phyloP scores from a whole-genome alignment of 306 rosid genomes.

The Coriaria nepalensis region DNA sequence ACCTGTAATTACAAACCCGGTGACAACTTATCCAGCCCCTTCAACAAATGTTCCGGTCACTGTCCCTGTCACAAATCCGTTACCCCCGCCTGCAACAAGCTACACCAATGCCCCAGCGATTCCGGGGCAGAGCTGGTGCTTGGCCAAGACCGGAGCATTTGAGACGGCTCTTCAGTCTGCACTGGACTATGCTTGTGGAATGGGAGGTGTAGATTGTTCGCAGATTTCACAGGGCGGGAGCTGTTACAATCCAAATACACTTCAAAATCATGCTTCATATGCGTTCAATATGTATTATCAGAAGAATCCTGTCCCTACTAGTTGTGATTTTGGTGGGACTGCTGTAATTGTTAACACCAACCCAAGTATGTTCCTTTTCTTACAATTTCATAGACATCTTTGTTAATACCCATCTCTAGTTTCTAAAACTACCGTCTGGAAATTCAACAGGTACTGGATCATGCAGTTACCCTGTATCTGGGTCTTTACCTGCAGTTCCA shows the following conservation, averaged over 20 bases:
- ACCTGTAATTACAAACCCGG: slow-evolving; percentile 46
- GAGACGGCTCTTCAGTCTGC: slow-evolving; percentile 62
- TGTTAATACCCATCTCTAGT: not conserved
- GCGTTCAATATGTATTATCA: slow-evolving; percentile 82
- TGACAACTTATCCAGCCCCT: slow-evolving; percentile 62
- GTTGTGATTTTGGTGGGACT: slow-evolving; percentile 84
- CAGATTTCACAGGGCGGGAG: slow-evolving; percentile 69
- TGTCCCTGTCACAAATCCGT: slow-evolving; percentile 32
- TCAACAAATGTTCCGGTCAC: slow-evolving; percentile 30
- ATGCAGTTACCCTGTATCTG: slow-evolving; percentile 10
- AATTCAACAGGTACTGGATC: slow-evolving; percentile 10
- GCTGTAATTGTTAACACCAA: slow-evolving; percentile 51
- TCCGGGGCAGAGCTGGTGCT: slow-evolving; percentile 77
- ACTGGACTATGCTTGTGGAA: slow-evolving; percentile 84
- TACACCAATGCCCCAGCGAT: slow-evolving; percentile 31
- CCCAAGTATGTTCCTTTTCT: slow-evolving; percentile 48
- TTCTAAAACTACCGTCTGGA: not conserved
- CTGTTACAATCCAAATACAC: slow-evolving; percentile 57
- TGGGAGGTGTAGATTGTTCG: slow-evolving; percentile 47
- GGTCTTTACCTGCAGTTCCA: slow-evolving; percentile 5
- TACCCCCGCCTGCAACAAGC: slow-evolving; percentile 38
- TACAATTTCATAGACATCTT: not conserved
- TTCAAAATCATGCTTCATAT: slow-evolving; percentile 78
- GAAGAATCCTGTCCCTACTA: slow-evolving; percentile 64
- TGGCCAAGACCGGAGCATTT: slow-evolving; percentile 52